These are phyloP conservation scores for Hymenochaete sp. DNA, from an alignment of 1,284 basidiomycete genomes.

Conservation along the genomic window DNA sequence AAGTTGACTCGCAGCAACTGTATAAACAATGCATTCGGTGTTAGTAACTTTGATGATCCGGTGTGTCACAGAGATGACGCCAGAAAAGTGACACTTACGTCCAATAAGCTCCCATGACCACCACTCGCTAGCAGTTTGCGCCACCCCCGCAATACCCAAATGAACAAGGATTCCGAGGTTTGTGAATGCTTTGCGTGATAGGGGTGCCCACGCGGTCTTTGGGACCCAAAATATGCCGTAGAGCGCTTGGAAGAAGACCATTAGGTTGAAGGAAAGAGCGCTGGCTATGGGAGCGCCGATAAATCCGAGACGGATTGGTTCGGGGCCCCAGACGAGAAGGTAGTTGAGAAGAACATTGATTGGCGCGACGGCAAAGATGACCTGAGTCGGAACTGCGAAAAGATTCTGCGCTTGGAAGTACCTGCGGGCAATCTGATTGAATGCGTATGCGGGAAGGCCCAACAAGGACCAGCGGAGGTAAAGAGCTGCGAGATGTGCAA, in stretches of 20 bases:
- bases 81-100: conserved; percentile 30
- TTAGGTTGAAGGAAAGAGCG: conserved; percentile 81
- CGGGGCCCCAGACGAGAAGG: conserved; percentile 82
- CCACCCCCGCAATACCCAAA: conserved; percentile 71
- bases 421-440: conserved; percentile 64
- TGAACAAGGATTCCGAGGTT: conserved; percentile 65
- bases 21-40: too few species aligned
- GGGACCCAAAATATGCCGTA: conserved; percentile 75
- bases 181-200: conserved; percentile 58
- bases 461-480: conserved; percentile 76
- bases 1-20: conserved; percentile 27
- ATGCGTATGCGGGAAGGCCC: conserved; percentile 84
- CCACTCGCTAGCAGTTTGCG: conserved; percentile 72
- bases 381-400: conserved; percentile 81
- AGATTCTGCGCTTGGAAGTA: conserved; percentile 89
- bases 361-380: conserved; percentile 79
- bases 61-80: conserved; percentile 19
- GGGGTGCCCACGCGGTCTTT: conserved; percentile 77
- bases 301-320: conserved; percentile 74
- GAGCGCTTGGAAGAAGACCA: conserved; percentile 57
- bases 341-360: conserved; percentile 82
- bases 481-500: conserved; percentile 67
- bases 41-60: background rate
- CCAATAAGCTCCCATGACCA: conserved; percentile 84
- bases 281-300: conserved; percentile 90